Evolutionary conservation across 2,329 filamentous ascomycete species (phyloP), one percentile per base, ranked within the genome.

Genomic region (Chrysoporthe austroafricana): DNA sequence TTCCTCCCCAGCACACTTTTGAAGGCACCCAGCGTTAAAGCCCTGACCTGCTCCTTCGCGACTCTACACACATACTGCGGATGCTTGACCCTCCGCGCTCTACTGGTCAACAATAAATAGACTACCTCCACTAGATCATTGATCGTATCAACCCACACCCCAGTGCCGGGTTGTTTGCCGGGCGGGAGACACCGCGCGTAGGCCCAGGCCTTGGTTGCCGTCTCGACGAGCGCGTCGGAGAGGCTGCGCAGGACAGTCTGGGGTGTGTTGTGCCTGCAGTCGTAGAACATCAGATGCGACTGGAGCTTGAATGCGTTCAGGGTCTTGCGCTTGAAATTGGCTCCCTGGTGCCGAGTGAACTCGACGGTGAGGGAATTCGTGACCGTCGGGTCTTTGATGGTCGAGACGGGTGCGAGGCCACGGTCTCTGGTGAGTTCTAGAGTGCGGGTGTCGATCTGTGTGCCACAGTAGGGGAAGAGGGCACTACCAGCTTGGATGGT

Each of bases 401-500:
- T 67, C 26, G 59, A 57, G n/a, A 42, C 60, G n/a, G 34, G 13
- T 70, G 79, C 79, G 61, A 85, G 82, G 43, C 87, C 84, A 58
- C 85, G 82, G 73, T 93, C 89, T 74, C 91, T 94, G 73, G 82
- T 85, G 60, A 98, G 86, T 69, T 93, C 89, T 39, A 99, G 81
- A 0, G 91, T 94, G 63, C 79, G 80, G 21, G 88, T 92, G 75
- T 97, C 83, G 72, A 99, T 93, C 18, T 88, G 78, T 54, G 88
- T 87, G 50, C 96, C 96, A 75, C 96, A 98, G 78, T 97, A 99
- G 0, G 95, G 93, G 76, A 99, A 98, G n/a, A 72, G 72, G 32
- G 54, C 2, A 73, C 60, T 67, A 4, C 74, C 76, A 0, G 72
- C 73, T 1, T 77, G 73, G 50, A 87, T 74, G 50, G 84, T 82